phyloP scores from a whole-genome alignment of 345 rosid species.

The Noccaea caerulescens region DNA sequence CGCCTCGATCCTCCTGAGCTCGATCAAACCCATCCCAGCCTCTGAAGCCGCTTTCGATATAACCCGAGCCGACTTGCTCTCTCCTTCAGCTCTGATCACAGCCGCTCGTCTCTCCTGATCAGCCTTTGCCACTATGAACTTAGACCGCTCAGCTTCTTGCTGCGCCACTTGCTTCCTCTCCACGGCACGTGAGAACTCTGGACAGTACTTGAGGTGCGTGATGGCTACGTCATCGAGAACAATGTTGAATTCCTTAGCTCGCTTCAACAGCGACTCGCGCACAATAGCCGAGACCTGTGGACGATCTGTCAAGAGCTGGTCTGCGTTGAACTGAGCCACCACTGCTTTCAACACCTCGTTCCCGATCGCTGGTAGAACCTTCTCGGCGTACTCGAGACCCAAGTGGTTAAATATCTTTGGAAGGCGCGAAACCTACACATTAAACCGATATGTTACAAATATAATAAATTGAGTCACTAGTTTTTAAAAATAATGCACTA shows the following conservation, averaged over 20 bases:
- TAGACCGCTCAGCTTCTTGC: conserved; percentile 91
- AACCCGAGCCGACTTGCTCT: conserved; percentile 78
- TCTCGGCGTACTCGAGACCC: conserved; percentile 80
- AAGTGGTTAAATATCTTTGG: conserved; percentile 73
- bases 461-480: no score
- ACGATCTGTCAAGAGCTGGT: conserved; percentile 83
- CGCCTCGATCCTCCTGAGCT: conserved; percentile 88
- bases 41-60: conserved; percentile 72
- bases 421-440: conserved; percentile 53
- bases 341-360: conserved; percentile 87
- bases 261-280: conserved; percentile 58
- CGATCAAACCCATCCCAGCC: conserved; percentile 78
- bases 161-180: conserved; percentile 96
- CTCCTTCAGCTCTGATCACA: conserved; percentile 85
- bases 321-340: conserved; percentile 92
- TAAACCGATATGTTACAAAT: no score
- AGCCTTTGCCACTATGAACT: conserved; percentile 77
- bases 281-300: conserved; percentile 83
- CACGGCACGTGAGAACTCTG: conserved; percentile 81
- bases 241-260: conserved; percentile 80
- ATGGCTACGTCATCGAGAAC: conserved; percentile 79
- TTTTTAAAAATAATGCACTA: no score
- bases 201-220: conserved; percentile 74
- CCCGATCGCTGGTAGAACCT: conserved; percentile 84
- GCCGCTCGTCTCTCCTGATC: conserved; percentile 95